Conservation (phyloP, 495 filamentous ascomycete species). For the Aspergillus asperescens region DNA sequence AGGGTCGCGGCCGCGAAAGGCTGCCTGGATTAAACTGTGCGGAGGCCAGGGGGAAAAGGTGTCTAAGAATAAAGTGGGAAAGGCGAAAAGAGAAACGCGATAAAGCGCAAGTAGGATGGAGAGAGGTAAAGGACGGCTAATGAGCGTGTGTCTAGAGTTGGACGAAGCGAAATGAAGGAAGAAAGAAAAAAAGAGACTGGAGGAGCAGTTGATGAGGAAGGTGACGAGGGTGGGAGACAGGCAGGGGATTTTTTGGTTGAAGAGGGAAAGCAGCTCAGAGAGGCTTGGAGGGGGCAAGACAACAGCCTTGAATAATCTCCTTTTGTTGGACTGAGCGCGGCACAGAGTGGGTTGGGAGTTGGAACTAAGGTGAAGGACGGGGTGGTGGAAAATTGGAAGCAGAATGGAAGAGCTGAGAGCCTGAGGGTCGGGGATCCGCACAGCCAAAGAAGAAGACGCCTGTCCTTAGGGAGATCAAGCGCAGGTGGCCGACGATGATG, state of each 20-base stretch:
- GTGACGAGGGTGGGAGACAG: neutral
- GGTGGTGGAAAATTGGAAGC: neutral
- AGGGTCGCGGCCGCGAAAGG: conserved; percentile 46
- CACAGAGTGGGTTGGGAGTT: conserved; percentile 9
- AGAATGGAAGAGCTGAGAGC: conserved; percentile 6
- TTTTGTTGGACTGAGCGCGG: conserved; percentile 11
- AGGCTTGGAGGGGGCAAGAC: neutral
- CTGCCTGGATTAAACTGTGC: conserved; percentile 43
- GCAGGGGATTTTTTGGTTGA: neutral
- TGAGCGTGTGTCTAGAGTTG: conserved; percentile 33
- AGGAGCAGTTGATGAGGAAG: neutral
- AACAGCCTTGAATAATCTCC: conserved; percentile 2
- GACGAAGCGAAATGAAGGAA: conserved; percentile 19
- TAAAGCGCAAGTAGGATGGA: conserved; percentile 15
- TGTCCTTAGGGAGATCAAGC: conserved; percentile 3
- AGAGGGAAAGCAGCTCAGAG: neutral
- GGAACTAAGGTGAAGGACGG: too few species aligned
- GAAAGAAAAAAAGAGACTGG: conserved; percentile 9
- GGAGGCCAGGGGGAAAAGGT: conserved; percentile 41
- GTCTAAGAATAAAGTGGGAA: conserved; percentile 19
- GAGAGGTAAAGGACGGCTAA: conserved; percentile 17
- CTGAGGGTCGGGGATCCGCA: conserved; percentile 15
- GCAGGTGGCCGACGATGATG: conserved; percentile 8
- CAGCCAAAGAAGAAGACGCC: conserved; percentile 1
- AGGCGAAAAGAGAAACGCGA: conserved; percentile 5